Base-by-base conservation (phyloP, 306 rosid genomes). In the Glycyrrhiza uralensis region DNA sequence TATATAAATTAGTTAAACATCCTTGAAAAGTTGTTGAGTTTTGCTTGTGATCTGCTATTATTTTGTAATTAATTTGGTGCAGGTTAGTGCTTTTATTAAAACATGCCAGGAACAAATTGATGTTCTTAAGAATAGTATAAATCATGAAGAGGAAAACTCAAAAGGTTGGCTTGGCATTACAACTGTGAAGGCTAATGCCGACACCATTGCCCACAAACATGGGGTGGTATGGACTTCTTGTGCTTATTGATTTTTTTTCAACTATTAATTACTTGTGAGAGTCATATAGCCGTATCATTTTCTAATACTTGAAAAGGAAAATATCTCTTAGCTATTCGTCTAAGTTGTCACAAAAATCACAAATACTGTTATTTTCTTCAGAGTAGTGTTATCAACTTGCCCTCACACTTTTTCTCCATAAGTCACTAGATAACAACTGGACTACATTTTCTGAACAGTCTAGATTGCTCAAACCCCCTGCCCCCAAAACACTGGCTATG, bases 171-270 rank as follows among this genome's bases (percentile, higher is more conserved):
- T 89, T 74, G 92, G 95, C 67, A 81, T 84, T 51, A 35, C 75
- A 73, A 52, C 68, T 10, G 83, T 87, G 49, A 85, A 79, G 81
- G 75, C 96, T 59, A 94, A 89, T 74, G 96, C 83, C 1, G 97
- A 94, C 78, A 91, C 87, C 9, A 78, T 88, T 60, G 96, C 97
- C 24, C 97, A 94, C 91, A 94, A 94, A 83, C 99, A 94, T 82
- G 99, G 99, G 39, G 99, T 94, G 99, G 99, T 94, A 84, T 41
- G 96, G 61, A 74, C 73, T 49, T 66, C 60, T 20, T 28, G 35
- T 59, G 26, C 76, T 66, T 69, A n/a, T 45, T 51, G 26, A 26
- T 42, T 19, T 19, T n/a, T 76, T 8, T 71, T 41, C 75, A 26
- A 5, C 54, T 49, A 14, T 36, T 69, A 49, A 42, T 66, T 68